Evolutionary conservation across 108 stramenopile genomes (phyloP).

Genomic region (Skeletonema tropicum): DNA sequence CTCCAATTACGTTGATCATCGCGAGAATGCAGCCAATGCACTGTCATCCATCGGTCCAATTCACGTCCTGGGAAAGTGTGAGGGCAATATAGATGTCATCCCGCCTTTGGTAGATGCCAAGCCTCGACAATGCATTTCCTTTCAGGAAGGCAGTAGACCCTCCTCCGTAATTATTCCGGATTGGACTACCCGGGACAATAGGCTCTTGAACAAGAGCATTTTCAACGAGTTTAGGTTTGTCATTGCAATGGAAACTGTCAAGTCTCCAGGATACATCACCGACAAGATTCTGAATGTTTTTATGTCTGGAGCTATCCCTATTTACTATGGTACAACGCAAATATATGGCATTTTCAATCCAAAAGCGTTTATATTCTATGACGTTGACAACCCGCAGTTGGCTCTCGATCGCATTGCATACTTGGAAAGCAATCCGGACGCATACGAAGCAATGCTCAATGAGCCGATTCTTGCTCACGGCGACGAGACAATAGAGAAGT

Average conservation of each 20-base stretch:
- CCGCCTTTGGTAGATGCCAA: conserved; percentile 1
- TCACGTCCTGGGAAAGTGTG: conserved; percentile 26
- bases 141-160: conserved; percentile 3
- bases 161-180: not conserved
- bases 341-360: conserved; percentile 57
- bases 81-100: conserved; percentile 15
- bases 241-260: conserved; percentile 55
- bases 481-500: conserved; percentile 29
- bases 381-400: conserved; percentile 35
- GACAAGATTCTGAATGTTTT: conserved; percentile 56
- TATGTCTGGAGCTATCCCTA: conserved; percentile 54
- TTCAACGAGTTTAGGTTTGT: conserved; percentile 20
- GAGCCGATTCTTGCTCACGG: conserved; percentile 52
- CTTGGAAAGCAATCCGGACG: conserved; percentile 44
- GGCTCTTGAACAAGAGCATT: not conserved
- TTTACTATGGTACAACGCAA: conserved; percentile 62
- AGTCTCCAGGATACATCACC: conserved; percentile 44
- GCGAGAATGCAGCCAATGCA: conserved; percentile 18
- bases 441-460: conserved; percentile 28
- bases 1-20: conserved; percentile 23
- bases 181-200: conserved; percentile 2
- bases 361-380: conserved; percentile 55
- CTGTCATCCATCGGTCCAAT: conserved; percentile 21
- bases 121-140: conserved; percentile 13
- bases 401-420: conserved; percentile 40